Conservation (phyloP, 2,329 filamentous ascomycete species). For the Xylariaceae sp. region DNA sequence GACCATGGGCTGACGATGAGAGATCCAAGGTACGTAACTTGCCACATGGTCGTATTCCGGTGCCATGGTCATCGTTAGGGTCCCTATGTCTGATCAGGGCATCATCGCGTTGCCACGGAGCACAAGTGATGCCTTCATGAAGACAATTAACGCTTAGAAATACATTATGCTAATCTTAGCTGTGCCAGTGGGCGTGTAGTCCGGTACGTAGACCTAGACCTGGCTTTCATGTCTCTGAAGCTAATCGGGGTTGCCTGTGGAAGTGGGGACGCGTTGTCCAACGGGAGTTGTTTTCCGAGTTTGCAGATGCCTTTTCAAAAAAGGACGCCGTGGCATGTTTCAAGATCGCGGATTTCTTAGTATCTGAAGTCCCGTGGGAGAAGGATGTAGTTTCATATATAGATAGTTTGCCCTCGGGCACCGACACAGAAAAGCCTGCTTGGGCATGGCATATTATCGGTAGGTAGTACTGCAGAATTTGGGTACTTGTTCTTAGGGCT, state of each 20-base stretch:
- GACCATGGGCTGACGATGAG: too few relatives aligned
- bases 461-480: not conserved
- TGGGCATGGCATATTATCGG: conserved; percentile 3
- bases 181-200: not conserved
- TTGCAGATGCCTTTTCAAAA: not conserved
- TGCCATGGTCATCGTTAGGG: too few relatives aligned
- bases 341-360: not conserved
- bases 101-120: not conserved
- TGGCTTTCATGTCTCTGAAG: not conserved
- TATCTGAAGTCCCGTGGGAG: not conserved
- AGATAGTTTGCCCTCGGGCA: too few relatives aligned
- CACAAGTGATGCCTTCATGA: too few relatives aligned
- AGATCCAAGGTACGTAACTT: too few relatives aligned
- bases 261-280: not conserved
- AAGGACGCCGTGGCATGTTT: not conserved
- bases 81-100: not conserved
- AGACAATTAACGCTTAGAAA: not conserved
- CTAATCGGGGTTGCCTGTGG: not conserved
- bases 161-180: not conserved
- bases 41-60: too few relatives aligned
- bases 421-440: not conserved
- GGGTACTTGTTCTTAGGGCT: too few relatives aligned
- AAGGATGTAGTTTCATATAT: too few relatives aligned
- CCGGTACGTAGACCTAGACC: not conserved
- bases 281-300: not conserved